These are phyloP conservation scores for Cardamine resedifolia DNA, from an alignment of 345 rosid genomes.

Conservation along the genomic window DNA sequence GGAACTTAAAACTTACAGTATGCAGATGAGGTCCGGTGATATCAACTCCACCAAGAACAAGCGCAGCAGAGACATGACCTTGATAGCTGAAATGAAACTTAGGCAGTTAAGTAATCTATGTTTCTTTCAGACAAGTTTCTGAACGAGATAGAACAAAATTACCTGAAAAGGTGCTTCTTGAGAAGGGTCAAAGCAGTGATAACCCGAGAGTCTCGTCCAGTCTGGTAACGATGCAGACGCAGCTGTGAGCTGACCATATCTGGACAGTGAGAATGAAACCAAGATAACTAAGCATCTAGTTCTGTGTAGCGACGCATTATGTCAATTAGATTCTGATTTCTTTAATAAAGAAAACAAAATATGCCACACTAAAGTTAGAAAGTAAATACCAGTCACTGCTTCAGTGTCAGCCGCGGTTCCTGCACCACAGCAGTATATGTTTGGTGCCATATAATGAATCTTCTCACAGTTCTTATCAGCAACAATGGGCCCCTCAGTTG, in stretches of 20 bases:
- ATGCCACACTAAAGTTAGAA: not conserved
- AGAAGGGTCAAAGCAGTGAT: constrained; percentile 81
- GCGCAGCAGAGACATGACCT: constrained; percentile 73
- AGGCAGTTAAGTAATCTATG: constrained; percentile 18
- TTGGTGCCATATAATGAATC: constrained; percentile 98
- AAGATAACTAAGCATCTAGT: not conserved
- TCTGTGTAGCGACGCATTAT: not conserved
- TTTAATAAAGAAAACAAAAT: not conserved
- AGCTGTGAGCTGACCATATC: constrained; percentile 93
- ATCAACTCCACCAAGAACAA: constrained; percentile 91
- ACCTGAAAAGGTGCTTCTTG: constrained; percentile 80
- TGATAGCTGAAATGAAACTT: constrained; percentile 57
- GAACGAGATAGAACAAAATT: not conserved
- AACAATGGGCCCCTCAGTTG: constrained; percentile 94
- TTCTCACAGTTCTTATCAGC: constrained; percentile 98
- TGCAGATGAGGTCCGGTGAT: constrained; percentile 82
- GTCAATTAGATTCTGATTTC: not conserved
- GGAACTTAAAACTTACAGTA: constrained; percentile 48
- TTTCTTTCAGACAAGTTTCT: not conserved
- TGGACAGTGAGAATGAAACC: constrained; percentile 21
- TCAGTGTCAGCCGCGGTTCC: constrained; percentile 99
- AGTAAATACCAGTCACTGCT: constrained; percentile 82
- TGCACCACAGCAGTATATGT: constrained; percentile 95
- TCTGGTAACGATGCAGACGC: constrained; percentile 73
- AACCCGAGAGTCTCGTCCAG: constrained; percentile 80